phyloP scores from a whole-genome alignment of 257 asterid genomes.

The Solanum etuberosum region DNA sequence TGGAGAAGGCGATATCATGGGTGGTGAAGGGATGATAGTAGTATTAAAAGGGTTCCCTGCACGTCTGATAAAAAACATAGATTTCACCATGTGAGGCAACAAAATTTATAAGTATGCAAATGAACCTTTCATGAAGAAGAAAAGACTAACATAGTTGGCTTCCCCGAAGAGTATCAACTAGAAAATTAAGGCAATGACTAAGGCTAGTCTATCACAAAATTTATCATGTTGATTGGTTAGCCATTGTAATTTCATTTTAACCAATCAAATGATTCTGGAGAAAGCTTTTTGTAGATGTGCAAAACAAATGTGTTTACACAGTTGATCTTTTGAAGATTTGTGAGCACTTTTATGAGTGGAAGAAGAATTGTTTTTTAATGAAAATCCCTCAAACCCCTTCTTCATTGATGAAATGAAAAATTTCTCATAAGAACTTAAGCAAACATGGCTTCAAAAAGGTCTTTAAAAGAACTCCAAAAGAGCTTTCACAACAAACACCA shows the following conservation, averaged over 20 bases:
- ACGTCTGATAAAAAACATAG: slow-evolving; percentile 37
- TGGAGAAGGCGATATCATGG: slow-evolving; percentile 33
- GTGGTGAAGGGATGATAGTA: slow-evolving; percentile 63
- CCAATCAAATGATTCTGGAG: neutral
- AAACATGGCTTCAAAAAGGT: neutral
- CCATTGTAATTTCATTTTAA: neutral
- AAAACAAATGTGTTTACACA: neutral
- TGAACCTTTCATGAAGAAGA: neutral
- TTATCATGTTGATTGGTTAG: neutral
- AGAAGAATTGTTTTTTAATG: neutral
- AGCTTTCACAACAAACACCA: neutral
- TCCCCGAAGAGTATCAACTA: neutral
- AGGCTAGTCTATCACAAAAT: neutral
- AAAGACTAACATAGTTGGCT: neutral
- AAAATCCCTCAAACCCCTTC: neutral
- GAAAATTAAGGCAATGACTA: neutral
- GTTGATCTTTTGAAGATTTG: neutral
- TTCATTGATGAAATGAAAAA: neutral
- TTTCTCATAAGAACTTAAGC: neutral
- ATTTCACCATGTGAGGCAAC: neutral
- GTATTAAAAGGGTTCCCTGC: slow-evolving; percentile 91
- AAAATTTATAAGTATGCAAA: neutral
- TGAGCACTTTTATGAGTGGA: neutral
- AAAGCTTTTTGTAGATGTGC: neutral
- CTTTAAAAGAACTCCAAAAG: neutral